These are phyloP conservation scores for Coemansia sp. DNA, from an alignment of 192 early-diverging fungal genomes.

Conservation along the genomic window DNA sequence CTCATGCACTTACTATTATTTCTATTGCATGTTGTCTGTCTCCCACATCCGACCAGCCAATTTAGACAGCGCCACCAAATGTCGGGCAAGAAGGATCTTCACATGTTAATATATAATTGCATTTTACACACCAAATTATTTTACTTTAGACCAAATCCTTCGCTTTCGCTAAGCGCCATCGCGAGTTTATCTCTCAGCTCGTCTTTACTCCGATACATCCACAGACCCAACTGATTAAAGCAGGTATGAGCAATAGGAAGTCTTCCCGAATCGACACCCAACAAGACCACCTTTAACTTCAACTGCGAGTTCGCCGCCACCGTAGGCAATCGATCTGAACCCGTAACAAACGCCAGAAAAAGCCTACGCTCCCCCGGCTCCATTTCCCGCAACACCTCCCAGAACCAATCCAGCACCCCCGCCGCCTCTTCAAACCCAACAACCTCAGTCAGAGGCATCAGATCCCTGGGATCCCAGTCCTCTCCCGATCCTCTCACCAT, in stretches of 20 bases:
- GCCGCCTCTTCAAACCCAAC: constrained; percentile 54
- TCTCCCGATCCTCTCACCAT: constrained; percentile 83
- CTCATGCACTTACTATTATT: too few species aligned
- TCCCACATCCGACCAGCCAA: too few species aligned
- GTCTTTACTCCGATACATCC: constrained; percentile 68
- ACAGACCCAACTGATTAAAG: constrained; percentile 89
- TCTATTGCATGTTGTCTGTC: too few species aligned
- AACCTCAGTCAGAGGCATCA: constrained; percentile 54
- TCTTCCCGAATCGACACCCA: constrained; percentile 63
- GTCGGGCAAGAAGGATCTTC: too few species aligned
- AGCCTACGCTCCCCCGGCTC: constrained; percentile 64
- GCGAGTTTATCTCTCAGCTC: constrained; percentile 70
- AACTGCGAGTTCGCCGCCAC: constrained; percentile 63
- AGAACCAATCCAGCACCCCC: constrained; percentile 68
- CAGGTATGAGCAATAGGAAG: constrained; percentile 93
- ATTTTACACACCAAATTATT: too few species aligned
- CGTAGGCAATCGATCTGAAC: constrained; percentile 88
- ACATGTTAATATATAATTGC: too few species aligned
- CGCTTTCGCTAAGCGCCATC: constrained; percentile 76
- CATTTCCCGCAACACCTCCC: constrained; percentile 77
- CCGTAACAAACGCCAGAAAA: constrained; percentile 87
- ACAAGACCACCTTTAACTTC: constrained; percentile 69
- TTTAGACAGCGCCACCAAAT: too few species aligned
- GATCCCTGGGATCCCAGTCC: constrained; percentile 30
- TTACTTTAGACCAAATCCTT: constrained; percentile 75